Conservation (phyloP, 2,329 filamentous ascomycete genomes). For the Botrytis squamosa region DNA sequence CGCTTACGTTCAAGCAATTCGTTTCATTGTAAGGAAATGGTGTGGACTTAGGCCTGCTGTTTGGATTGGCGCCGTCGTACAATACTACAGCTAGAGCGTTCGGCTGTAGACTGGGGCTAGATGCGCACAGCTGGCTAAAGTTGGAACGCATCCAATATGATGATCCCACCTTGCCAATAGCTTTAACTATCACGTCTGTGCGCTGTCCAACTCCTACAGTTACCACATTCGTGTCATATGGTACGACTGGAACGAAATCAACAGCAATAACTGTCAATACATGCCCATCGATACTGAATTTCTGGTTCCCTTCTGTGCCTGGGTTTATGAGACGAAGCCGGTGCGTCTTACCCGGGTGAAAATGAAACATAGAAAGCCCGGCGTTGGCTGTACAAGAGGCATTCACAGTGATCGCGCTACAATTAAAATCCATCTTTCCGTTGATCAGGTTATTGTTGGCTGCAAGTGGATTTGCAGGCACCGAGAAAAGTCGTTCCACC, state of each 20-base stretch:
- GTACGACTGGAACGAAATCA: conserved; percentile 62
- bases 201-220: conserved; percentile 44
- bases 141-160: conserved; percentile 58
- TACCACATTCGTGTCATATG: conserved; percentile 54
- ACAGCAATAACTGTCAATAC: conserved; percentile 64
- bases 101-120: conserved; percentile 48
- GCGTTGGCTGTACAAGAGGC: conserved; percentile 35
- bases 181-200: conserved; percentile 45
- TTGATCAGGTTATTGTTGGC: conserved; percentile 41
- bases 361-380: conserved; percentile 32
- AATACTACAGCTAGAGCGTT: conserved; percentile 61
- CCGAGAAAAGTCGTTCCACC: conserved; percentile 54
- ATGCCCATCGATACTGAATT: conserved; percentile 69
- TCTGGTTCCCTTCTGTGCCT: conserved; percentile 69
- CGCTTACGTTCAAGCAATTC: not conserved
- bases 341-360: conserved; percentile 57
- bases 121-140: conserved; percentile 47
- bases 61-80: conserved; percentile 58
- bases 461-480: conserved; percentile 37
- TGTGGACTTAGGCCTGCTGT: conserved; percentile 48
- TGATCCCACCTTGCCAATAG: conserved; percentile 41
- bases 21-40: conserved; percentile 31
- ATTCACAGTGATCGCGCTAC: conserved; percentile 28
- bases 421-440: conserved; percentile 38
- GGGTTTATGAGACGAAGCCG: conserved; percentile 68